phyloP scores from a whole-genome alignment of 768 basidiomycete genomes.

The Aureoboletus auriporus region DNA sequence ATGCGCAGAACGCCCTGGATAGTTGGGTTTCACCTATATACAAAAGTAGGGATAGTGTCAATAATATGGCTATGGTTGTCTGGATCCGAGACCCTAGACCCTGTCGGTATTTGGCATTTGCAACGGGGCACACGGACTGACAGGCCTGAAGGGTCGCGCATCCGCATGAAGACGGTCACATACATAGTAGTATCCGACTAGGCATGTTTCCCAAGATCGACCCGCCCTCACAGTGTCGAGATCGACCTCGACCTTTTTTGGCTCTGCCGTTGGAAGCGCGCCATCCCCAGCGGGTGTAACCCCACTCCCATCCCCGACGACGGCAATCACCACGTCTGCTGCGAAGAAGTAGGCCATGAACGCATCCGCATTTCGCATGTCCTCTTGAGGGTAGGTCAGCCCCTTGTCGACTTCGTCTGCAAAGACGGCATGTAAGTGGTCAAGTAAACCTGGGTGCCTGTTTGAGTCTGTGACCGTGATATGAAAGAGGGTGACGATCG shows the following conservation, averaged over 20 bases:
- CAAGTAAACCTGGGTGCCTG: slow-evolving; percentile 47
- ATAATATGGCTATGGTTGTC: background rate
- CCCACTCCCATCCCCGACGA: slow-evolving; percentile 29
- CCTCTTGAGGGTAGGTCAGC: slow-evolving; percentile 83
- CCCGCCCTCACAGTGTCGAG: slow-evolving; percentile 45
- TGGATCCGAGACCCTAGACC: background rate
- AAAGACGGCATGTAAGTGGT: slow-evolving; percentile 61
- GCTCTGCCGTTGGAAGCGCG: background rate
- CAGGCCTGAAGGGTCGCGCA: background rate
- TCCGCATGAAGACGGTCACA: slow-evolving; percentile 20
- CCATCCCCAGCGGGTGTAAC: background rate
- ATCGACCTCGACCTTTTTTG: slow-evolving; percentile 20
- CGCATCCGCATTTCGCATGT: slow-evolving; percentile 42
- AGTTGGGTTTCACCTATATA: slow-evolving; percentile 74
- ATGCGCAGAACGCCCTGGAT: slow-evolving; percentile 87
- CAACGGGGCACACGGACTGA: background rate
- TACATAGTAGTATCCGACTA: slow-evolving; percentile 81
- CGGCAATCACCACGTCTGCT: slow-evolving; percentile 70
- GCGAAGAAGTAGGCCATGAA: slow-evolving; percentile 79
- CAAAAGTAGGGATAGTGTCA: background rate
- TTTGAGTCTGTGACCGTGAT: slow-evolving; percentile 20
- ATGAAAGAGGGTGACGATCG: slow-evolving; percentile 34
- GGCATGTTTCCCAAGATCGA: slow-evolving; percentile 60
- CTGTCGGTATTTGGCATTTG: background rate
- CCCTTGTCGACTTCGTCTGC: slow-evolving; percentile 74